A percentile compares a stretch with the other conserved stretches of the same genome.
Evolutionary conservation across 768 basidiomycete species (phyloP).

Genomic region (Mycena rosella): DNA sequence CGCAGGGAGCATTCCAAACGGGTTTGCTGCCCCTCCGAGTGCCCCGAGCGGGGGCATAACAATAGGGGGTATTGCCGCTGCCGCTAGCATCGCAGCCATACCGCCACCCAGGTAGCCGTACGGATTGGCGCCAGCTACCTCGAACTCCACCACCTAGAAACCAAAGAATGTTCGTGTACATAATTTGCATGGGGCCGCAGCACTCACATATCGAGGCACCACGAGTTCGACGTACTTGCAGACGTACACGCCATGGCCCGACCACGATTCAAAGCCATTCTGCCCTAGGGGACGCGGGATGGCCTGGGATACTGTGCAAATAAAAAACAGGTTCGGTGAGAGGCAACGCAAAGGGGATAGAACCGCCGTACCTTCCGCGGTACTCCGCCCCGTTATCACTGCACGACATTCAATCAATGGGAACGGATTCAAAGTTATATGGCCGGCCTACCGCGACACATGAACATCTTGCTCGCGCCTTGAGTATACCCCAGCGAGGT

Average conservation of each 20-base stretch:
- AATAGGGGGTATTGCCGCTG: not conserved
- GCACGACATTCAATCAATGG: not conserved
- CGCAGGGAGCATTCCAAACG: not conserved
- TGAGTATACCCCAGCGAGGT: slow-evolving; percentile 22
- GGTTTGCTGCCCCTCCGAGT: not conserved
- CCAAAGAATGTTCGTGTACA: not conserved
- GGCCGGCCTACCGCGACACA: slow-evolving; percentile 25
- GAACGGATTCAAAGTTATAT: not conserved
- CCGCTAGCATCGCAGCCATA: not conserved
- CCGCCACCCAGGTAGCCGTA: too few species aligned
- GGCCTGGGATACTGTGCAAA: slow-evolving; percentile 2
- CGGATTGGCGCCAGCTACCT: not conserved
- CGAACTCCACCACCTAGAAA: slow-evolving; percentile 27
- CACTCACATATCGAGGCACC: slow-evolving; percentile 30
- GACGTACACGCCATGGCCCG: slow-evolving; percentile 22
- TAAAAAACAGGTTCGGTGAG: not conserved
- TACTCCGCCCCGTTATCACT: slow-evolving; percentile 23
- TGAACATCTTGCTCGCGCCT: slow-evolving; percentile 25
- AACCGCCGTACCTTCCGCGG: not conserved
- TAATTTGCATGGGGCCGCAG: too few species aligned
- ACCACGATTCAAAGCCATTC: slow-evolving; percentile 22
- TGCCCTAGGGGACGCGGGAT: slow-evolving; percentile 11
- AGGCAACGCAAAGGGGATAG: not conserved
- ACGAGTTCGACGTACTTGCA: slow-evolving; percentile 30
- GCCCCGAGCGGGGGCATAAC: too few species aligned